phyloP scores from a whole-genome alignment of 495 filamentous ascomycete genomes.

The Lentithecium fluviatile region DNA sequence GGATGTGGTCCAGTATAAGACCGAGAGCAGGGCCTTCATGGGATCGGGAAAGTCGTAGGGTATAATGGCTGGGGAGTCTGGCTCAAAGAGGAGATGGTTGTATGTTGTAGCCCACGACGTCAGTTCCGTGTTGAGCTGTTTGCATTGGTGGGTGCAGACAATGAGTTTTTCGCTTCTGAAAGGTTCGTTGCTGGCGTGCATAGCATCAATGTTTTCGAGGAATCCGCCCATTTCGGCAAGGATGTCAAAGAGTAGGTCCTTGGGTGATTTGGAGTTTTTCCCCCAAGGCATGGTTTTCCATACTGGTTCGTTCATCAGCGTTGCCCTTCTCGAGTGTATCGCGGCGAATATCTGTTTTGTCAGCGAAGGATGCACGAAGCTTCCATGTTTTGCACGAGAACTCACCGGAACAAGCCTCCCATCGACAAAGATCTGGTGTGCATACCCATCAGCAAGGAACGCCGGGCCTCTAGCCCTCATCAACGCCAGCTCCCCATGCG shows the following conservation, averaged over 20 bases:
- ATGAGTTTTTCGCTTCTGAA: background rate
- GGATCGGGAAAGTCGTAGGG: background rate
- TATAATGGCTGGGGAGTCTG: background rate
- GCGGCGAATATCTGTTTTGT: constrained; percentile 1
- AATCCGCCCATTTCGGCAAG: background rate
- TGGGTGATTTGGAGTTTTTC: background rate
- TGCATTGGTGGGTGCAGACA: background rate
- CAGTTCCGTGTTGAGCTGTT: background rate
- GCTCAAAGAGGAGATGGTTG: background rate
- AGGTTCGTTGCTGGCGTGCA: background rate
- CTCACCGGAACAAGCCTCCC: background rate
- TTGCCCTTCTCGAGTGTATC: background rate
- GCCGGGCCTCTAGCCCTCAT: background rate
- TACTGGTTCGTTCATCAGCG: background rate
- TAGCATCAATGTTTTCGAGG: background rate
- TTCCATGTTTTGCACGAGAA: too few species aligned
- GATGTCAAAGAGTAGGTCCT: constrained; percentile 6
- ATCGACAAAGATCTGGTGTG: constrained; percentile 10
- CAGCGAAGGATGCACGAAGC: background rate
- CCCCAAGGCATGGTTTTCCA: constrained; percentile 6
- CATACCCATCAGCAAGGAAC: background rate
- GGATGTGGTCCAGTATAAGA: constrained; percentile 6
- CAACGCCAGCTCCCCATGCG: constrained; percentile 3
- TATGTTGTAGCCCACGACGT: background rate
- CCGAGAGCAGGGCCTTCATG: background rate